Conservation (phyloP, 352 stramenopile species). For the Thraustochytrium striatum region DNA sequence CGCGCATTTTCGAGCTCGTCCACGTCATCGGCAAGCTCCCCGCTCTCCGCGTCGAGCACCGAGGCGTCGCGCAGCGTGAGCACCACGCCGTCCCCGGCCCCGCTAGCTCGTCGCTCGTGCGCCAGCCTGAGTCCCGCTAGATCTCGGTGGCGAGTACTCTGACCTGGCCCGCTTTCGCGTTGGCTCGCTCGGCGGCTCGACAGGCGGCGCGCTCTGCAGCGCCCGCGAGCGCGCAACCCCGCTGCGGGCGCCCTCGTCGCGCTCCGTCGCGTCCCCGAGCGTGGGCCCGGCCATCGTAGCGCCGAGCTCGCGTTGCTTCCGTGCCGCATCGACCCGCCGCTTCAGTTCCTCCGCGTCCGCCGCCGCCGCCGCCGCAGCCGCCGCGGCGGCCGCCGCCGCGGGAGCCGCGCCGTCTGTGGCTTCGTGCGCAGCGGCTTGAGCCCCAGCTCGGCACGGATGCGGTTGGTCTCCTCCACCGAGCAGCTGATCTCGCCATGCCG, state of each 20-base stretch:
- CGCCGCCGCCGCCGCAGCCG: not conserved
- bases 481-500: constrained; percentile 51
- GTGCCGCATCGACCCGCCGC: not conserved
- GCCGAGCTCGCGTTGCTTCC: constrained; percentile 13
- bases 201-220: constrained; percentile 21
- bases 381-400: not conserved
- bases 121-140: constrained; percentile 22
- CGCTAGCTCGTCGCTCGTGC: constrained; percentile 47
- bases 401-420: not conserved
- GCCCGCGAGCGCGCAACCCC: constrained; percentile 13
- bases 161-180: not conserved
- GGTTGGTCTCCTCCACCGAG: constrained; percentile 54
- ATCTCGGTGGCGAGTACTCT: not conserved
- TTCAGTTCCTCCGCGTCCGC: not conserved
- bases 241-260: constrained; percentile 21
- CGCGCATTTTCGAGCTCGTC: constrained; percentile 43
- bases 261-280: constrained; percentile 8
- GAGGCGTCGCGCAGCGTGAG: constrained; percentile 34
- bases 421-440: constrained; percentile 47
- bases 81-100: constrained; percentile 46
- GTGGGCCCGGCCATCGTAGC: not conserved
- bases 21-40: constrained; percentile 10
- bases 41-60: constrained; percentile 33
- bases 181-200: no score
- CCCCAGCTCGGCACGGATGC: constrained; percentile 48